phyloP scores from a whole-genome alignment of 306 rosid species.

The Rosa persica region DNA sequence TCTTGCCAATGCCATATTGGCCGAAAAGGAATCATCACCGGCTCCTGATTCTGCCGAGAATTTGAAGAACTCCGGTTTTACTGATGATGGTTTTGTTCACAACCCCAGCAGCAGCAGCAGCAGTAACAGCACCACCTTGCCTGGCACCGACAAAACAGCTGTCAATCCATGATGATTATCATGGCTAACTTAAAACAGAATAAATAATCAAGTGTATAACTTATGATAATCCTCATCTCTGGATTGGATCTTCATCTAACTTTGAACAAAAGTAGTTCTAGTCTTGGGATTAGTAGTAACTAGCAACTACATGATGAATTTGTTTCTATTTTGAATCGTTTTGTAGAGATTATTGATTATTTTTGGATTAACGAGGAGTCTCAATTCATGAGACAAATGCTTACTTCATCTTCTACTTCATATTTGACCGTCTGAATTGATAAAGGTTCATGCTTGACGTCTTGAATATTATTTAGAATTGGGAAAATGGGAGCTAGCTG shows the following conservation, averaged over 20 bases:
- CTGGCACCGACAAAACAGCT: background rate
- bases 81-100: background rate
- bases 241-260: background rate
- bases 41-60: slow-evolving; percentile 1
- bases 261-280: background rate
- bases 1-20: slow-evolving; percentile 30
- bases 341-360: background rate
- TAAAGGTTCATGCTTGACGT: background rate
- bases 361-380: background rate
- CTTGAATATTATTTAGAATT: background rate
- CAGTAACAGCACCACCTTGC: slow-evolving; percentile 2
- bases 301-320: background rate
- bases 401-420: background rate
- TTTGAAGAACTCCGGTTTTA: slow-evolving; percentile 7
- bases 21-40: slow-evolving; percentile 8
- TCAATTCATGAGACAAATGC: background rate
- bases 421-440: background rate
- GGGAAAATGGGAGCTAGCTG: background rate
- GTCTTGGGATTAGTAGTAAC: background rate
- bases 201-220: background rate
- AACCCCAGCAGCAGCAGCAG: slow-evolving; percentile 16
- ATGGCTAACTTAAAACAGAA: background rate
- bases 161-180: background rate
- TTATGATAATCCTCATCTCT: background rate
- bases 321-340: background rate